Evolutionary conservation across 306 rosid genomes (phyloP), one percentile per base, ranked within the genome.

Genomic region (Vicia villosa): DNA sequence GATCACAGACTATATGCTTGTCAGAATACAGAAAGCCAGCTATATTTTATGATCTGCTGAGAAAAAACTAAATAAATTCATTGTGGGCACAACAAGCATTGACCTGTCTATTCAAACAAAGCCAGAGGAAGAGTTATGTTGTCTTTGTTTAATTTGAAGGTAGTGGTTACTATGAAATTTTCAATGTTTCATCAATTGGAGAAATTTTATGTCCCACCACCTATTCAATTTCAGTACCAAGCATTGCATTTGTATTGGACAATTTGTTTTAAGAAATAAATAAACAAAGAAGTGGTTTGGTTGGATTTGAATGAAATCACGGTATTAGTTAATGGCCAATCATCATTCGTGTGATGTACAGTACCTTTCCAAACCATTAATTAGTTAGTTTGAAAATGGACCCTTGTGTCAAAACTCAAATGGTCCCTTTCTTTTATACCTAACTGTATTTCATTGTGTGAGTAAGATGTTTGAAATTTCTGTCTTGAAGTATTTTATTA

Each of bases 31-130:
- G 68, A 77, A 86, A 81, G 74, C 98, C 98, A 49, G 47, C 75
- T 67, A 79, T 88, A 47, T 92, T 82, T 73, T 85, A 79, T 74
- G 79, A 92, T 85, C 65, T 85, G n/a, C 78, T 92, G 2, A 52
- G 68, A 41, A 73, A 74, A 38, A 70, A 75, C 45, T 52, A 51
- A 63, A 13, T 22, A 22, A 51, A 7, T 9, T 19, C 3, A 1
- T 21, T 17, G 57, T 10, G 30, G 52, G 24, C 20, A 8, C 56
- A 10, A 55, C 56, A 10, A 55, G 49, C 21, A 69, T 13, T 20
- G 4, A 63, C 65, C 55, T 15, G 51, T 52, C 24, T 19, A 43
- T 37, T 62, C 7, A 16, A 24, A 26, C 58, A 34, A 73, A 32
- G 21, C 45, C 52, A 21, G 26, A 68, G 19, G 37, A 49, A 52